Percentiles rank a stretch among this genome's conserved stretches.
phyloP scores from a whole-genome alignment of 1,284 basidiomycete genomes.

The Fomitiporia mediterranea region DNA sequence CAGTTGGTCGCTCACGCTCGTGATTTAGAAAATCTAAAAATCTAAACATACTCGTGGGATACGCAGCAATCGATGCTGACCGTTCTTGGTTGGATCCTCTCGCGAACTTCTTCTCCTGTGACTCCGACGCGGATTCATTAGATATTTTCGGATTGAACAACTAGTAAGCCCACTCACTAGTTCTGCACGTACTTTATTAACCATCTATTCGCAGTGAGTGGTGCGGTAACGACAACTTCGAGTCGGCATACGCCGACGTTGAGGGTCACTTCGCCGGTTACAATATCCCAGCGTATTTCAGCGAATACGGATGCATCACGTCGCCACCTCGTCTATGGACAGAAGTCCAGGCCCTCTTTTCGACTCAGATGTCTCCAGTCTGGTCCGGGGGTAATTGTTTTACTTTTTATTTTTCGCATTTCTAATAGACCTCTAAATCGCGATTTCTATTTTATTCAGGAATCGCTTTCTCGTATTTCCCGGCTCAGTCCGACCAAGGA shows the following conservation, averaged over 20 bases:
- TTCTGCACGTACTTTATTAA: constrained; percentile 5
- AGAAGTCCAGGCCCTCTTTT: constrained; percentile 73
- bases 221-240: constrained; percentile 69
- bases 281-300: constrained; percentile 84
- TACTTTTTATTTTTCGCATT: not conserved
- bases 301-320: constrained; percentile 81
- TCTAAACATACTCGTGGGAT: constrained; percentile 72
- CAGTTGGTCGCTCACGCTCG: constrained; percentile 6
- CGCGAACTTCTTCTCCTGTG: constrained; percentile 81
- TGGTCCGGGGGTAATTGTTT: constrained; percentile 91
- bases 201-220: constrained; percentile 49
- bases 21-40: constrained; percentile 55
- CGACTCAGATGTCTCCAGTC: constrained; percentile 64
- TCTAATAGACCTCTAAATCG: not conserved
- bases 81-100: constrained; percentile 62
- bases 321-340: constrained; percentile 71
- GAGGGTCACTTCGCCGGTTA: constrained; percentile 57
- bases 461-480: constrained; percentile 86
- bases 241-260: constrained; percentile 49
- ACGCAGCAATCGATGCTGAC: constrained; percentile 80
- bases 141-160: constrained; percentile 84
- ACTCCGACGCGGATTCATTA: constrained; percentile 63
- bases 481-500: constrained; percentile 56
- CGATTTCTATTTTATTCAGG: not conserved
- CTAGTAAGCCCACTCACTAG: constrained; percentile 47